Evolutionary conservation across 306 rosid genomes (phyloP).

Genomic region (Cucumis hystrix): DNA sequence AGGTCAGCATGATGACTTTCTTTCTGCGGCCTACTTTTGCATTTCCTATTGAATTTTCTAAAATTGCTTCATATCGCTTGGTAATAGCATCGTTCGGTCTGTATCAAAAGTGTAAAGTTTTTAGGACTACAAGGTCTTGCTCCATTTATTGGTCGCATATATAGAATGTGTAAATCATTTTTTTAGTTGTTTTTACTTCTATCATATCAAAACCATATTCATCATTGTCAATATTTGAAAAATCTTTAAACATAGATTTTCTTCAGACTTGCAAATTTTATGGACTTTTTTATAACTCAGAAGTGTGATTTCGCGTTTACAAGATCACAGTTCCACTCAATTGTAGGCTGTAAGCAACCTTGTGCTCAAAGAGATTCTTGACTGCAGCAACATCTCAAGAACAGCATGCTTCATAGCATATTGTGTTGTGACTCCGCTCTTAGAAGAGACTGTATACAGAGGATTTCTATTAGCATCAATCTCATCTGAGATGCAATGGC

Average conservation of each 20-base stretch:
- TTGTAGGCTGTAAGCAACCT: conserved; percentile 51
- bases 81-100: neutral
- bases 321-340: neutral
- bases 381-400: conserved; percentile 33
- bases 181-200: neutral
- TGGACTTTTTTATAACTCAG: neutral
- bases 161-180: neutral
- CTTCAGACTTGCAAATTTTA: neutral
- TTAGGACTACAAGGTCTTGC: neutral
- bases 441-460: conserved; percentile 68
- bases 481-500: conserved; percentile 55
- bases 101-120: neutral
- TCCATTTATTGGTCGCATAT: neutral
- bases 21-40: neutral
- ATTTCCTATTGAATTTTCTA: neutral
- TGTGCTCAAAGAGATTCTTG: conserved; percentile 50
- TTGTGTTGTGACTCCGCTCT: conserved; percentile 53
- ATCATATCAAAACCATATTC: neutral
- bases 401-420: conserved; percentile 39
- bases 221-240: neutral
- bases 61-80: neutral
- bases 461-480: conserved; percentile 65
- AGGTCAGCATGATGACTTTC: conserved; percentile 28
- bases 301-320: neutral
- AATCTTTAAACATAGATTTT: neutral